Base-by-base conservation (phyloP, 805 yeast genomes). In the Yamadazyma tumulicola region DNA sequence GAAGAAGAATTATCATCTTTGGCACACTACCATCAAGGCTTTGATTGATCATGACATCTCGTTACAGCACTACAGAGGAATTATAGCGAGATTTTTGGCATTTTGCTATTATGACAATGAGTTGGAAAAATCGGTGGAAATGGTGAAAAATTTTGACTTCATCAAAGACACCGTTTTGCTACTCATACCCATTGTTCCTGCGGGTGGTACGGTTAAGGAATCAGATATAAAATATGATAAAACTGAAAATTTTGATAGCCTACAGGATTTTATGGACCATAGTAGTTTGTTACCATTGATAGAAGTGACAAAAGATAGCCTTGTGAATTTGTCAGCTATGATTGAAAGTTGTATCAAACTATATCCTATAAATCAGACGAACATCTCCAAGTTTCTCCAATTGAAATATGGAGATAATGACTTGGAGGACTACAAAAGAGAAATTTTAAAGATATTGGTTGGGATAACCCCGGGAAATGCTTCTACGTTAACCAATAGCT, bases 361-460 rank as follows among this genome's bases (percentile, higher is more conserved):
- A 15, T 63, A 54, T 32, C 59, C 68, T 1, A 51, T 59, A 25
- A 61, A 57, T 24, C 59, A 57, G 22, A 47, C 61, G n/a, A 55
- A 67, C 1, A 47, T 66, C n/a, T 34, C 33, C 4, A 50, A 54
- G 19, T 66, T 46, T 35, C 44, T 66, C 27, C 29, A 42, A 10
- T 46, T 57, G 26, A 58, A 56, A 35, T 48, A 50, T 7, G 41
- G 50, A 5, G 8, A 31, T 1, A 24, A 34, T 2, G 42, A 28
- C 11, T 35, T 21, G 18, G 38, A 34, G 19, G 47, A 19, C 26
- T 42, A 44, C n/a, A 52, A 53, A 29, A 48, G 49, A 32, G 69
- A 61, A 37, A 53, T 59, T 3, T 38, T 48, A 13, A 46, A 43
- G 16, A 47, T 63, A 6, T 42, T 57, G 27, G 34, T 47, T 19